A percentile compares a stretch with the other conserved stretches of the same genome.
phyloP scores from a whole-genome alignment of 768 basidiomycete genomes.

The Favolaschia claudopus region DNA sequence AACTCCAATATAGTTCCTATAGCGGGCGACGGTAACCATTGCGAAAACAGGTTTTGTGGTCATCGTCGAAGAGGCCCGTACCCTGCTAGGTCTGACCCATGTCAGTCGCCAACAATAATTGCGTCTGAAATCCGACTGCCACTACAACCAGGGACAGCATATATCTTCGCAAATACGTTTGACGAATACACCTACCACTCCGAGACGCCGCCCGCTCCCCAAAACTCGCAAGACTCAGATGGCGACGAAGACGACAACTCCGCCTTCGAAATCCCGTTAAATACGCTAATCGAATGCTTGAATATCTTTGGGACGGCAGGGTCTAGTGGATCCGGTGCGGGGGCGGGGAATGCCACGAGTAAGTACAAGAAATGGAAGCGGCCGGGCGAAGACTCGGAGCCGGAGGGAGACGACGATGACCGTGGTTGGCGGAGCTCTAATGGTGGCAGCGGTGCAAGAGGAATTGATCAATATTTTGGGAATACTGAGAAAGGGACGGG shows the following conservation, averaged over 20 bases:
- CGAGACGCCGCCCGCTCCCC: constrained; percentile 35
- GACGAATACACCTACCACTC: constrained; percentile 77
- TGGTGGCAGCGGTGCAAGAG: constrained; percentile 26
- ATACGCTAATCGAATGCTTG: constrained; percentile 86
- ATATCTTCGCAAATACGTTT: constrained; percentile 79
- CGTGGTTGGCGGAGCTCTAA: constrained; percentile 45
- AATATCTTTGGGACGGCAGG: constrained; percentile 92
- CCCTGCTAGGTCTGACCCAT: constrained; percentile 67
- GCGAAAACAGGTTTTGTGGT: constrained; percentile 74
- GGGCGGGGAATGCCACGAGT: constrained; percentile 24
- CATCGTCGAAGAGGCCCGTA: constrained; percentile 85
- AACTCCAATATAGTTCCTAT: constrained; percentile 21
- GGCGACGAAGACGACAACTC: constrained; percentile 43
- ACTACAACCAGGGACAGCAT: constrained; percentile 75
- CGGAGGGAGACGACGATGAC: constrained; percentile 45
- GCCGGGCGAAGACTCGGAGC: constrained; percentile 55
- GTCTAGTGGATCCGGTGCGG: constrained; percentile 40
- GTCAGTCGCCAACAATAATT: not conserved
- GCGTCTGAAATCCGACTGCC: not conserved
- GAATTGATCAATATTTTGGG: constrained; percentile 68
- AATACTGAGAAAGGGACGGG: constrained; percentile 73
- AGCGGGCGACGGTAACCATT: constrained; percentile 83
- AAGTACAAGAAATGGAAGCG: constrained; percentile 59
- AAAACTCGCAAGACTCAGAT: constrained; percentile 36
- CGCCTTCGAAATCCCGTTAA: constrained; percentile 85